Percentiles rank a stretch among this genome's conserved stretches.
phyloP scores from a whole-genome alignment of 2,329 filamentous ascomycete genomes.

The Clonostachys byssicola region DNA sequence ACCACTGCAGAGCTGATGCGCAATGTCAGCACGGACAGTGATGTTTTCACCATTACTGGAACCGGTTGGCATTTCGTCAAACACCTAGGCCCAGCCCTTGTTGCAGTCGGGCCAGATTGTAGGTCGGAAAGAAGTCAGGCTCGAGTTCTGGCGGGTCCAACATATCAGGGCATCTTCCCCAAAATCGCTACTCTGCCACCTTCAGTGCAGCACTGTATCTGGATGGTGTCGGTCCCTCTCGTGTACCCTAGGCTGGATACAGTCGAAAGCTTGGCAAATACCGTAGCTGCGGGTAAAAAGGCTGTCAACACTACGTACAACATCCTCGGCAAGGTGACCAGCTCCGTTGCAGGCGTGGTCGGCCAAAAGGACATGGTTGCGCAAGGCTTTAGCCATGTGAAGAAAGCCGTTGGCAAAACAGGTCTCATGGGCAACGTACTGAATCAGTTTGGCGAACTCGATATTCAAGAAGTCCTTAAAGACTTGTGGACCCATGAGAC shows the following conservation, averaged over 20 bases:
- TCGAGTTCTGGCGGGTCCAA: constrained; percentile 92
- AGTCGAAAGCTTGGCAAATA: constrained; percentile 86
- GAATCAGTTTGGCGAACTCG: constrained; percentile 94
- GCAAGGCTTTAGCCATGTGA: constrained; percentile 89
- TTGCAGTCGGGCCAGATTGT: constrained; percentile 85
- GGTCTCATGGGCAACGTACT: constrained; percentile 94
- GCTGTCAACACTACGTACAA: constrained; percentile 97
- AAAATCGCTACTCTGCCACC: constrained; percentile 88
- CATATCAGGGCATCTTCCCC: constrained; percentile 95
- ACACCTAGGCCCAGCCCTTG: constrained; percentile 86
- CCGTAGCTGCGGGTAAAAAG: constrained; percentile 92
- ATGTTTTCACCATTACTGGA: constrained; percentile 96
- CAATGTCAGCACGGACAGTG: constrained; percentile 80
- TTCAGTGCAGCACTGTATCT: constrained; percentile 93
- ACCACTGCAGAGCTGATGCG: constrained; percentile 91
- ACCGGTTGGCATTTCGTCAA: constrained; percentile 99
- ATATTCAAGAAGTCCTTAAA: constrained; percentile 87
- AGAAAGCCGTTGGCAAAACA: constrained; percentile 92
- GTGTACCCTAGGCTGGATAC: constrained; percentile 89
- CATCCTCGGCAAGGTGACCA: constrained; percentile 89
- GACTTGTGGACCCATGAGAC: constrained; percentile 98
- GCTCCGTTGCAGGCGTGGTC: constrained; percentile 90
- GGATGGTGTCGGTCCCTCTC: constrained; percentile 90
- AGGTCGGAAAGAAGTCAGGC: constrained; percentile 86
- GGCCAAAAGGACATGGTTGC: constrained; percentile 91